A percentile compares a stretch with the other conserved stretches of the same genome.
Conservation (phyloP, 805 yeast genomes). For the Jamesozyma piceae region DNA sequence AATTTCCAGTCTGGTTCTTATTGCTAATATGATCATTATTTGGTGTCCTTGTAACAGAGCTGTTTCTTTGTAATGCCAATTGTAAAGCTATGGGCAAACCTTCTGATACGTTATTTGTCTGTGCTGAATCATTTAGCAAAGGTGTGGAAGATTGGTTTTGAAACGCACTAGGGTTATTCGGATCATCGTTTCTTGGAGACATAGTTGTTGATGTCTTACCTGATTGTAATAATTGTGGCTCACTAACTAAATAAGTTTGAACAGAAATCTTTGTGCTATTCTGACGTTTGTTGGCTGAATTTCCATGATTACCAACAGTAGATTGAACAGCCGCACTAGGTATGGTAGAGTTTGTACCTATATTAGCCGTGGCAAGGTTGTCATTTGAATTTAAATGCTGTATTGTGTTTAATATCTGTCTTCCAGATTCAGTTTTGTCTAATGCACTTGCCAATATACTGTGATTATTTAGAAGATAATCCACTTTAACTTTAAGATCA, state of each 20-base stretch:
- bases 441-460: constrained; percentile 19
- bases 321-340: not conserved
- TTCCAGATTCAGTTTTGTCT: constrained; percentile 2
- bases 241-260: constrained; percentile 38
- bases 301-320: too few species aligned
- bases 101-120: constrained; percentile 7
- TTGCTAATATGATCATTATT: not conserved
- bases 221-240: constrained; percentile 32
- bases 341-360: not conserved
- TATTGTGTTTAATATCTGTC: constrained; percentile 1
- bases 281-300: not conserved
- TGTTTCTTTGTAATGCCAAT: constrained; percentile 33
- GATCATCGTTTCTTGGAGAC: constrained; percentile 3
- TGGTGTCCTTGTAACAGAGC: not conserved
- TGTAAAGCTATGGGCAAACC: constrained; percentile 37
- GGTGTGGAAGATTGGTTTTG: constrained; percentile 13
- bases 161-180: not conserved
- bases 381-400: not conserved
- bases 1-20: not conserved
- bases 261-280: constrained; percentile 23
- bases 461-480: constrained; percentile 56
- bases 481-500: constrained; percentile 64
- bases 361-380: too few species aligned
- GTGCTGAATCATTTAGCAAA: constrained; percentile 34
- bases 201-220: not conserved